These are phyloP conservation scores for Fraxinus platypoda DNA, from an alignment of 305 asterid species.

Conservation along the genomic window DNA sequence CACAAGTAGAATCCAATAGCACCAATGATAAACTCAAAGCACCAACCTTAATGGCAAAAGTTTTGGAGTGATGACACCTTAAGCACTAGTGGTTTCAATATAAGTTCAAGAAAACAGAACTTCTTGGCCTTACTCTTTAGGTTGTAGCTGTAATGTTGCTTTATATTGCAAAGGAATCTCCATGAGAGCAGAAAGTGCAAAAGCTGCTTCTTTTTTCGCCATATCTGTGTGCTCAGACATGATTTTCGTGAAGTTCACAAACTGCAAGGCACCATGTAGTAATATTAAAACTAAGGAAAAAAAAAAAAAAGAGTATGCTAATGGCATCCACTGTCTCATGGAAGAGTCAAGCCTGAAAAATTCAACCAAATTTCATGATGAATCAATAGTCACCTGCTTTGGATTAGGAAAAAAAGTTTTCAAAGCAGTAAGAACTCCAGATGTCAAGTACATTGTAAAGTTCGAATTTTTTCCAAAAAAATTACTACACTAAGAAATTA, in stretches of 20 bases:
- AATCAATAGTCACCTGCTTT: neutral
- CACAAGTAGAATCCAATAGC: neutral
- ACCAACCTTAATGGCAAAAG: neutral
- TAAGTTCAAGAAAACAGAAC: conserved; percentile 7
- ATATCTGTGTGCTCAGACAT: conserved; percentile 53
- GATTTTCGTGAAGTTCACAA: conserved; percentile 82
- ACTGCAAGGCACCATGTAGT: conserved; percentile 42
- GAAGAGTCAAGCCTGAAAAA: neutral
- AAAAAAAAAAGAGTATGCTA: neutral
- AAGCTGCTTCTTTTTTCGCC: conserved; percentile 66
- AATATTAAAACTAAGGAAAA: conserved; percentile 2
- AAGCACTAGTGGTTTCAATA: neutral
- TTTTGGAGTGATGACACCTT: conserved; percentile 1
- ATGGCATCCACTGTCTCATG: neutral
- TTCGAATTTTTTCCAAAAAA: neutral
- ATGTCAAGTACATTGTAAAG: neutral
- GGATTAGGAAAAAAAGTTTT: neutral
- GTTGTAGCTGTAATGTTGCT: conserved; percentile 53
- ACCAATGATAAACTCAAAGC: neutral
- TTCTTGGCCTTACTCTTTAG: conserved; percentile 47
- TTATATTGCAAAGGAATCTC: conserved; percentile 80
- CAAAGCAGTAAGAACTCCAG: neutral
- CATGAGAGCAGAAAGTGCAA: conserved; percentile 91
- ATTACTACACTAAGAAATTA: neutral
- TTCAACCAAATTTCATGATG: neutral